Percentiles rank a stretch among this genome's conserved stretches.
phyloP scores from a whole-genome alignment of 192 early-diverging fungal species.

The Phlyctochytrium arcticum region DNA sequence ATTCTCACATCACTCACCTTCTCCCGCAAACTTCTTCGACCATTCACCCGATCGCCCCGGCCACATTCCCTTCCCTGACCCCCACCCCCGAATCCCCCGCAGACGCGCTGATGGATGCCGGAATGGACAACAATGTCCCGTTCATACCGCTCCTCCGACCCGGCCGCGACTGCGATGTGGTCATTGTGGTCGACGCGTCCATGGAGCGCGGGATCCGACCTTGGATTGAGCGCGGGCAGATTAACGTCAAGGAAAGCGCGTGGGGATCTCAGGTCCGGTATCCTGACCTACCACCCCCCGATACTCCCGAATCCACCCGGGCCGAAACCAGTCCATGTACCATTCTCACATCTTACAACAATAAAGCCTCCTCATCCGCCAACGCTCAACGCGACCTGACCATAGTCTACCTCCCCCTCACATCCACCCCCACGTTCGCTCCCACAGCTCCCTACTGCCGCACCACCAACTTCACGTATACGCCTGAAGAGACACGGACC shows the following conservation, averaged over 20 bases:
- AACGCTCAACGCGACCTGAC: neutral
- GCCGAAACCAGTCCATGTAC: neutral
- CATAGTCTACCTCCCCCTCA: slow-evolving; percentile 11
- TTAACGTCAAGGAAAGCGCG: too few species aligned
- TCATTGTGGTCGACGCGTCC: slow-evolving; percentile 28
- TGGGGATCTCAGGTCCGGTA: slow-evolving; percentile 14
- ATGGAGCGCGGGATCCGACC: slow-evolving; percentile 29
- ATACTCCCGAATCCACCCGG: neutral
- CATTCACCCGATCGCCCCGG: slow-evolving; percentile 32
- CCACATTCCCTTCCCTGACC: too few species aligned
- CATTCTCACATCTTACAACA: neutral
- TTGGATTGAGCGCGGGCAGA: slow-evolving; percentile 22
- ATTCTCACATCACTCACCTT: too few species aligned
- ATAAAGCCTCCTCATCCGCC: neutral
- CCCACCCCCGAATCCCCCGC: too few species aligned
- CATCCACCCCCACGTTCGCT: slow-evolving; percentile 4
- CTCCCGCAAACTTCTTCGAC: too few species aligned
- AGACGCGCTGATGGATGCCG: slow-evolving; percentile 31
- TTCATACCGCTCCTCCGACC: slow-evolving; percentile 32
- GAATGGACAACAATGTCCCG: slow-evolving; percentile 42
- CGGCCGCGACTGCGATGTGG: slow-evolving; percentile 26
- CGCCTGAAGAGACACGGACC: neutral
- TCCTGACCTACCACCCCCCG: neutral
- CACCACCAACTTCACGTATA: slow-evolving; percentile 19
- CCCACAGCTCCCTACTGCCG: neutral